Evolutionary conservation across 331 rosid species (phyloP).

Genomic region (Rhamnella rubrinervis): DNA sequence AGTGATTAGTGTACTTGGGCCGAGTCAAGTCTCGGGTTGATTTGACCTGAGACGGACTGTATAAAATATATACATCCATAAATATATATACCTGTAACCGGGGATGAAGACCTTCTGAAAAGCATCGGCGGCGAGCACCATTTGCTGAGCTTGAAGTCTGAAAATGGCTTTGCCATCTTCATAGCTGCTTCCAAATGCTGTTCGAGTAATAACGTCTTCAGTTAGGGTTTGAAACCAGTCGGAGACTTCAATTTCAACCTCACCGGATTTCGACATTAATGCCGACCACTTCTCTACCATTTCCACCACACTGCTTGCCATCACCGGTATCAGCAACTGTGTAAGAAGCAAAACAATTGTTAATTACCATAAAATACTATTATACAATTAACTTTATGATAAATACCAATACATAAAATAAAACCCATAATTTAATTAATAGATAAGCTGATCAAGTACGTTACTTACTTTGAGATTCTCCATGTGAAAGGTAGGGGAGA

Average conservation of each 20-base stretch:
- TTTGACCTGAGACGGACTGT: too few relatives aligned
- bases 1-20: too few relatives aligned
- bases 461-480: constrained; percentile 76
- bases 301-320: constrained; percentile 63
- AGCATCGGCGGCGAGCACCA: constrained; percentile 77
- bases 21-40: too few relatives aligned
- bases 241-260: constrained; percentile 83
- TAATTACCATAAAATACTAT: neutral
- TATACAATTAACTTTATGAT: neutral
- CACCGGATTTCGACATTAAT: constrained; percentile 38
- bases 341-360: neutral
- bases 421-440: neutral
- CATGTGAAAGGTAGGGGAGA: constrained; percentile 88
- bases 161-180: constrained; percentile 89
- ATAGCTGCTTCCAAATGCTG: constrained; percentile 87
- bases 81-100: constrained; percentile 60
- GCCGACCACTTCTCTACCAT: constrained; percentile 76
- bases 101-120: constrained; percentile 90
- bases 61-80: neutral
- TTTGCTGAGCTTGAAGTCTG: constrained; percentile 72
- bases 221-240: constrained; percentile 76
- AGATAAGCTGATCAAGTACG: neutral
- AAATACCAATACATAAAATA: neutral
- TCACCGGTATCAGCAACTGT: constrained; percentile 76
- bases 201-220: constrained; percentile 73